Conservation (phyloP, 2,329 filamentous ascomycete genomes). For the Colletotrichum salicis region DNA sequence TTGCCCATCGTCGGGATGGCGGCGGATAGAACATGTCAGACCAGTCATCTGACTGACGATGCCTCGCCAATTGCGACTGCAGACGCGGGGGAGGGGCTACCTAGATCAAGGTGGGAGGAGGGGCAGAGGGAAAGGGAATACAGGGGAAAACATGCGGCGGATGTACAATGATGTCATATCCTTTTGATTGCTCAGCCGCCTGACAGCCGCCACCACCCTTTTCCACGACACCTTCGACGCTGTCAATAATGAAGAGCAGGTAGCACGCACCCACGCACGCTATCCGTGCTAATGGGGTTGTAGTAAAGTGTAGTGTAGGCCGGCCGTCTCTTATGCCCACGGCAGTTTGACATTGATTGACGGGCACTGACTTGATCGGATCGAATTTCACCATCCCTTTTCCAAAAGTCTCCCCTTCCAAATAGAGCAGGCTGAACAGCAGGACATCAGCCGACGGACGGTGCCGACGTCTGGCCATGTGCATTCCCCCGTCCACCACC, state of each 20-base stretch:
- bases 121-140: neutral
- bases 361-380: neutral
- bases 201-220: neutral
- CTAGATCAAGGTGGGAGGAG: neutral
- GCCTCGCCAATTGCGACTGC: neutral
- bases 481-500: neutral
- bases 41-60: constrained; percentile 15
- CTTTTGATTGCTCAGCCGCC: neutral
- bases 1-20: constrained; percentile 3
- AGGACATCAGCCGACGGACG: neutral
- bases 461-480: neutral
- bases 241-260: no score
- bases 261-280: no score
- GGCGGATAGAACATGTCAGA: neutral
- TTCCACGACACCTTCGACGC: neutral
- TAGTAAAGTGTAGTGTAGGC: no score
- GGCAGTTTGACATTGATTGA: no score
- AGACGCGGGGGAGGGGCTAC: neutral
- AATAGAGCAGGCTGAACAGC: no score
- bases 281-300: no score
- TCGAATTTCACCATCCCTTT: neutral
- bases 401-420: no score
- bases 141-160: neutral
- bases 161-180: constrained; percentile 23
- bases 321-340: no score